These are phyloP conservation scores for Trichophyton equinum DNA, from an alignment of 2,329 filamentous ascomycete genomes.

Conservation along the genomic window DNA sequence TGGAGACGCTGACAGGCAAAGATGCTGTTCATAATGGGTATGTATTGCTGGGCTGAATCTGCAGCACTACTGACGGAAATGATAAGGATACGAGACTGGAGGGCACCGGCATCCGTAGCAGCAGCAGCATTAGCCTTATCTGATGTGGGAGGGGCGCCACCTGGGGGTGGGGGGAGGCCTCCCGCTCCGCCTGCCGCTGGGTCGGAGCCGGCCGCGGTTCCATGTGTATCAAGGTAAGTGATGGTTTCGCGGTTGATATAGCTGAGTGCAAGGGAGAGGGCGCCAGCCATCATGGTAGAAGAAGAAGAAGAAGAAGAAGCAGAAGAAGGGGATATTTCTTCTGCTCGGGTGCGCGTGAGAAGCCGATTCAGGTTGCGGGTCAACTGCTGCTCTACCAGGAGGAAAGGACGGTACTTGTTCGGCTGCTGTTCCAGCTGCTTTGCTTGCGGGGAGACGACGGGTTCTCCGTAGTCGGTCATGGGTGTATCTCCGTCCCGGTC, in stretches of 20 bases:
- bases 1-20: slow-evolving; percentile 83
- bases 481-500: slow-evolving; percentile 41
- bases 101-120: slow-evolving; percentile 32
- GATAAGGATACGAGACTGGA: slow-evolving; percentile 76
- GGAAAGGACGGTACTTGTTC: slow-evolving; percentile 91
- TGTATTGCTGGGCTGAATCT: slow-evolving; percentile 80
- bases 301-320: slow-evolving; percentile 28
- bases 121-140: slow-evolving; percentile 5
- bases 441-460: slow-evolving; percentile 22
- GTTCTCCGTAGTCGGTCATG: slow-evolving; percentile 38
- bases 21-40: slow-evolving; percentile 95
- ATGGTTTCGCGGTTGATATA: slow-evolving; percentile 78
- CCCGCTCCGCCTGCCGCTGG: slow-evolving; percentile 20
- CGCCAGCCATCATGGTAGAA: slow-evolving; percentile 81
- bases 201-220: slow-evolving; percentile 30
- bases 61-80: slow-evolving; percentile 83
- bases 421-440: slow-evolving; percentile 35
- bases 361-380: slow-evolving; percentile 61
- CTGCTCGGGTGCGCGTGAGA: slow-evolving; percentile 53
- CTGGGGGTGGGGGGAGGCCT: slow-evolving; percentile 10
- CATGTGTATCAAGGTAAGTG: slow-evolving; percentile 47
- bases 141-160: slow-evolving; percentile 11
- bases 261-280: slow-evolving; percentile 74
- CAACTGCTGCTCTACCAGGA: slow-evolving; percentile 71
- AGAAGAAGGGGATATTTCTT: slow-evolving; percentile 40